Conservation (phyloP, 2,329 filamentous ascomycete genomes). For the Pseudogymnoascus sp. region DNA sequence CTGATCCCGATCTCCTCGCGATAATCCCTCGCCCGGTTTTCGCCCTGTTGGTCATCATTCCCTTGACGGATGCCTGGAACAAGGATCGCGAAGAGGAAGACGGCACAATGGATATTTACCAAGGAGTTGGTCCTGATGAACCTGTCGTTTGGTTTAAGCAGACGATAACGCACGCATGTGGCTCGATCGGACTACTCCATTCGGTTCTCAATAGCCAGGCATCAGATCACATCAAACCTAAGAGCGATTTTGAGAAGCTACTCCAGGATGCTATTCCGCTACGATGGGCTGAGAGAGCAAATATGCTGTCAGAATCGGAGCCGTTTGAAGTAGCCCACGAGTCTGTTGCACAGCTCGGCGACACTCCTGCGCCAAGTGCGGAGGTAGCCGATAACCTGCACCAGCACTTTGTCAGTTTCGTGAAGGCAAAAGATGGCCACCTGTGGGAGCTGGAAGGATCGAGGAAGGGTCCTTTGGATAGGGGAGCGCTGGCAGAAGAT, state of each 20-base stretch:
- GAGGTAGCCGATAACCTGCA: slow-evolving; percentile 63
- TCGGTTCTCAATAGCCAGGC: slow-evolving; percentile 71
- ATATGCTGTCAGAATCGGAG: slow-evolving; percentile 70
- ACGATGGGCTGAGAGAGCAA: slow-evolving; percentile 56
- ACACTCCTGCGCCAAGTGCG: slow-evolving; percentile 70
- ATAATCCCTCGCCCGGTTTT: slow-evolving; percentile 82
- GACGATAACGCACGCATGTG: slow-evolving; percentile 90
- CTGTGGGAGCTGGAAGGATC: slow-evolving; percentile 65
- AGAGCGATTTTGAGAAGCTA: slow-evolving; percentile 47
- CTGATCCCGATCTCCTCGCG: slow-evolving; percentile 75
- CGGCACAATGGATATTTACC: slow-evolving; percentile 52
- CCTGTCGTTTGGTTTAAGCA: slow-evolving; percentile 91
- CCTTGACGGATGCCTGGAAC: slow-evolving; percentile 73
- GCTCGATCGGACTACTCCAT: slow-evolving; percentile 81
- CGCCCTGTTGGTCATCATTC: slow-evolving; percentile 87
- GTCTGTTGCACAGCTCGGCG: slow-evolving; percentile 66
- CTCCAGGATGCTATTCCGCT: slow-evolving; percentile 62
- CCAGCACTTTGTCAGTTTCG: slow-evolving; percentile 92
- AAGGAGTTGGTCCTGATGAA: slow-evolving; percentile 58
- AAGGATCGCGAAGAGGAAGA: slow-evolving; percentile 69
- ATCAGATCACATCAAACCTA: slow-evolving; percentile 24
- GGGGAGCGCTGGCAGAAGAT: slow-evolving; percentile 44
- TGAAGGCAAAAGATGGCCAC: slow-evolving; percentile 61
- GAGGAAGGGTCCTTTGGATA: slow-evolving; percentile 56
- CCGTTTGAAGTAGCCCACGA: slow-evolving; percentile 72